Evolutionary conservation across 1,284 basidiomycete genomes (phyloP), one percentile per base, ranked within the genome.

Genomic region (Farysia itapuensis): DNA sequence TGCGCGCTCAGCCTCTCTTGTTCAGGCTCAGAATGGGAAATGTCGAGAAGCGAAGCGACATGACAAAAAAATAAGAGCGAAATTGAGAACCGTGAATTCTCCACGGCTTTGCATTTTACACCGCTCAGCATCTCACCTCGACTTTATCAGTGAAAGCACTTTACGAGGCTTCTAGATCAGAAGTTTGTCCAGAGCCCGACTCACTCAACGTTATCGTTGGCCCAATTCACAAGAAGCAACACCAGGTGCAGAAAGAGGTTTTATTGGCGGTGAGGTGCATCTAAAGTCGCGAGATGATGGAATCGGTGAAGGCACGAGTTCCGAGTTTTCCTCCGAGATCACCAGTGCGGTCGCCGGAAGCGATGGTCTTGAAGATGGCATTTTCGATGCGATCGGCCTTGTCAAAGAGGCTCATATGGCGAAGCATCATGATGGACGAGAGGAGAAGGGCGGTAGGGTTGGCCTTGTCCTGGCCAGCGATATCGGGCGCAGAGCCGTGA

Each of bases 361-460:
- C 66, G 43, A 76, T 73, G 44, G 39, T 53, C 56, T 46, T 69
- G 63, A 72, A 51, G 45, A 74, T 85, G 51, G 95, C 95, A 78
- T 85, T 86, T 81, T 97, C 92, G 71, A 99, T 98, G 79, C 85
- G 88, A 74, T 84, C 81, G 25, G 94, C 95, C 76, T 90, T 82
- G 57, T 88, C 84, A 76, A 84, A 83, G 64, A 98, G 81, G 77
- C 86, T 86, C 95, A 99, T 96, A 82, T 96, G 93, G 80, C 90
- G 90, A 74, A 75, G 60, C 74, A 76, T 97, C 94, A 97, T 97
- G 70, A 96, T 81, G 45, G 90, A 92, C 54, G 90, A 93, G 65
- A 98, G 81, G 47, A 98, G 82, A 45, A 98, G 84, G 12, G 95
- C 95, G 21, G 95, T 97, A 32, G 95, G 95, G 83, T 99, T 99